Evolutionary conservation across 2,329 filamentous ascomycete genomes (phyloP).

Genomic region (Trichoderma sp.): DNA sequence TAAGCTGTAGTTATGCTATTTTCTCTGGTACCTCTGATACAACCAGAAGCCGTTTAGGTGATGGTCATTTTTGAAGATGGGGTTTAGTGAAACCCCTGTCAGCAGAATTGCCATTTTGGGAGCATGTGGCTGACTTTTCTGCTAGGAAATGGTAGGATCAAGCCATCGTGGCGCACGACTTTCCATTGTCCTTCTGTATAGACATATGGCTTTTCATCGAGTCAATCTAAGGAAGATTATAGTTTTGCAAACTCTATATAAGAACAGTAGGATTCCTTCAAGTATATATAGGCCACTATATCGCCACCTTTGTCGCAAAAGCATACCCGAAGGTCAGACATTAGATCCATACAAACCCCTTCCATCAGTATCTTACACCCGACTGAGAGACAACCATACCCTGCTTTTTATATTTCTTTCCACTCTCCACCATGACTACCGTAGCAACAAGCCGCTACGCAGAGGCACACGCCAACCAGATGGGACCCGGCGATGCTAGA

Average conservation of each 20-base stretch:
- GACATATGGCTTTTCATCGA: not conserved
- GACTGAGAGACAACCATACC: not conserved
- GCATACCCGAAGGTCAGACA: not conserved
- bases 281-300: not conserved
- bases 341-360: not conserved
- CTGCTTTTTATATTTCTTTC: too few relatives aligned
- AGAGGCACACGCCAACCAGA: constrained; percentile 42
- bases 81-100: not conserved
- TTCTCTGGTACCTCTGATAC: not conserved
- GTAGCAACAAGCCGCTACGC: constrained; percentile 27
- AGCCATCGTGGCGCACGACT: not conserved
- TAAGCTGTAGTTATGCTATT: not conserved
- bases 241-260: not conserved
- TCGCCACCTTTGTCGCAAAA: too few relatives aligned
- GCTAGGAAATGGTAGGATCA: not conserved
- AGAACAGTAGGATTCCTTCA: not conserved
- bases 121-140: not conserved
- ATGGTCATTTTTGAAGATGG: not conserved
- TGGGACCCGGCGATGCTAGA: constrained; percentile 45
- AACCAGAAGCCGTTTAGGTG: not conserved
- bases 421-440: not conserved
- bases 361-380: not conserved
- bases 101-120: constrained; percentile 9
- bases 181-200: not conserved
- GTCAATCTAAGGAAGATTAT: not conserved